These are phyloP conservation scores for Plasmodium inui DNA, from an alignment of 169 alveolate species.

Conservation along the genomic window DNA sequence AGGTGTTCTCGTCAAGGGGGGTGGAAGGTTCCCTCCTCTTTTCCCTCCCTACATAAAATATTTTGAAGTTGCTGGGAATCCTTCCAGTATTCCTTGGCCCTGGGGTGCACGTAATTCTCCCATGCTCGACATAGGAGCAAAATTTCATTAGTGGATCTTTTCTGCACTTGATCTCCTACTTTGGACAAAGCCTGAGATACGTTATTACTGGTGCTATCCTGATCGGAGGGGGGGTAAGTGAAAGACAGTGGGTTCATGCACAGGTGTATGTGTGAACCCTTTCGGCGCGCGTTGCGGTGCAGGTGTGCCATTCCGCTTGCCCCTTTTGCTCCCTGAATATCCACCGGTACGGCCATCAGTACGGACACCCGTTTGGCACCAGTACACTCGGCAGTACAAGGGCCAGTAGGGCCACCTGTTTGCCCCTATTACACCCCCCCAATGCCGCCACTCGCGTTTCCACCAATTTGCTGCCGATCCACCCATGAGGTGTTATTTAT, in stretches of 20 bases:
- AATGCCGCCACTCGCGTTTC: too few relatives aligned
- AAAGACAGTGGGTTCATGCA: neutral
- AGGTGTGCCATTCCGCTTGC: neutral
- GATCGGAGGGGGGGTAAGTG: conserved; percentile 1
- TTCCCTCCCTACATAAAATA: conserved; percentile 82
- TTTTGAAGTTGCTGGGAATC: conserved; percentile 87
- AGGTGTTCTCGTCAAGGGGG: neutral
- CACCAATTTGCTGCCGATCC: neutral
- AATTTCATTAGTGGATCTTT: conserved; percentile 91
- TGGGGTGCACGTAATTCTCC: conserved; percentile 93
- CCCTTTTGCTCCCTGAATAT: neutral
- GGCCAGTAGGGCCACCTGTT: too few relatives aligned
- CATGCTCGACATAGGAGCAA: conserved; percentile 89
- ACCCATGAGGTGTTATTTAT: neutral
- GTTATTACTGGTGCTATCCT: conserved; percentile 74
- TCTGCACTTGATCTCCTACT: conserved; percentile 80
- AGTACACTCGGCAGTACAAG: too few relatives aligned
- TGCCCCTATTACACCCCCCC: too few relatives aligned
- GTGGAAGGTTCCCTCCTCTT: neutral
- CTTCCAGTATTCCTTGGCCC: conserved; percentile 93
- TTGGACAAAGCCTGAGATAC: conserved; percentile 71
- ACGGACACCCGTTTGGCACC: too few relatives aligned
- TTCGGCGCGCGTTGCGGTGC: neutral
- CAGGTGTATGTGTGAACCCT: neutral
- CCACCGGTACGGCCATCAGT: neutral